A percentile compares a stretch with the other conserved stretches of the same genome.
Conservation (phyloP, 176 grass and related monocot species). For the Cenchrus purpureus region DNA sequence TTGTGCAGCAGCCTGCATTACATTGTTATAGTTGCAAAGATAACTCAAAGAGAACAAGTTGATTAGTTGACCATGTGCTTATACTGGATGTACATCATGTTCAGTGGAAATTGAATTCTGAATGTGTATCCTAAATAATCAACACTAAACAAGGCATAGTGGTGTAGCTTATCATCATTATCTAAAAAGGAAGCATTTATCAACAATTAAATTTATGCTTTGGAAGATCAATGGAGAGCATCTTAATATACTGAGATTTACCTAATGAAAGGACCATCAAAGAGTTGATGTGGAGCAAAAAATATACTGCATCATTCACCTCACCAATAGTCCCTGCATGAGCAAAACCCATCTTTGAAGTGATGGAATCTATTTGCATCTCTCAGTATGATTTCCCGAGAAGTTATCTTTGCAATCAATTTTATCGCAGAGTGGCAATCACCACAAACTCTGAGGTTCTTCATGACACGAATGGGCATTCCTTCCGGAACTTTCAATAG, state of each 20-base stretch:
- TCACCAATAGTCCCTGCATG: constrained; percentile 89
- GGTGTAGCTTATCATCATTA: neutral
- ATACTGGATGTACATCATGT: constrained; percentile 29
- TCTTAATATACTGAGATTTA: constrained; percentile 21
- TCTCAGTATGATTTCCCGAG: constrained; percentile 70
- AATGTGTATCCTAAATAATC: constrained; percentile 16
- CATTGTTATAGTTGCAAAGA: constrained; percentile 4
- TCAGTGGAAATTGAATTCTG: constrained; percentile 15
- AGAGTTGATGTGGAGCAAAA: constrained; percentile 30
- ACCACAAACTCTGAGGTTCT: constrained; percentile 82
- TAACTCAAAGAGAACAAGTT: constrained; percentile 26
- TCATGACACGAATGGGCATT: constrained; percentile 78
- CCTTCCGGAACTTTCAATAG: constrained; percentile 73
- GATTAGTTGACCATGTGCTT: neutral
- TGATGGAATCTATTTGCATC: constrained; percentile 85
- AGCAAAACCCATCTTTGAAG: constrained; percentile 78
- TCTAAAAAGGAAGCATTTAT: neutral
- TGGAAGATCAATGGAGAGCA: constrained; percentile 7
- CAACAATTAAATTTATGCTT: neutral
- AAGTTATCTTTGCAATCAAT: constrained; percentile 67
- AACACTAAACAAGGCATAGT: constrained; percentile 31
- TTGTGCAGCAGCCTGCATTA: constrained; percentile 20
- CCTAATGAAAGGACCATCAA: constrained; percentile 30
- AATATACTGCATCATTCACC: constrained; percentile 24
- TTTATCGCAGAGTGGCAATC: constrained; percentile 86